Conservation (phyloP, 2,329 filamentous ascomycete genomes). For the Cladophialophora yegresii region DNA sequence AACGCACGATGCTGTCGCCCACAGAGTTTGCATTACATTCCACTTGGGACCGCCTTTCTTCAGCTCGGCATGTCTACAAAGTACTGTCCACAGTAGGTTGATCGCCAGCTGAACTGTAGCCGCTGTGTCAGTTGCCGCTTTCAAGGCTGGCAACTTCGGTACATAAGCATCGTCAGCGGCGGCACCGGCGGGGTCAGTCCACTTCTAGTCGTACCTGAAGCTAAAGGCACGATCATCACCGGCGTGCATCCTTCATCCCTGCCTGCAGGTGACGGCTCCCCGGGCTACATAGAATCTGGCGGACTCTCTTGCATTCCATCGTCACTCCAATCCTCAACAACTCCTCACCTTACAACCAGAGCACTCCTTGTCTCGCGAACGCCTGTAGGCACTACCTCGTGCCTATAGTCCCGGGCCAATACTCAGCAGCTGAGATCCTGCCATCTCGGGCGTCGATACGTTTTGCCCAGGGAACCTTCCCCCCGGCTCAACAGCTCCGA, state of each 20-base stretch:
- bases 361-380: neutral
- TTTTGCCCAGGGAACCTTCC: neutral
- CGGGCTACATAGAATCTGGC: conserved; percentile 5
- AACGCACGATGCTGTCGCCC: conserved; percentile 8
- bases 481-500: neutral
- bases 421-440: neutral
- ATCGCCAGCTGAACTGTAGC: neutral
- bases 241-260: conserved; percentile 11
- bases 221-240: conserved; percentile 11
- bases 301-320: conserved; percentile 12
- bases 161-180: conserved; percentile 16
- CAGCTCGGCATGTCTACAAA: neutral
- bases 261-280: neutral
- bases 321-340: conserved; percentile 1
- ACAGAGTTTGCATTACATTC: neutral
- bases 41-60: neutral
- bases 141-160: neutral
- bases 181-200: neutral
- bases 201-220: conserved; percentile 18
- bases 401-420: neutral
- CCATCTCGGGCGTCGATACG: neutral
- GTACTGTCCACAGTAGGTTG: too few relatives aligned
- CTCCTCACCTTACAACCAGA: conserved; percentile 1
- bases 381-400: neutral
- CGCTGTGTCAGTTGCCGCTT: conserved; percentile 17